These are phyloP conservation scores for Coniochaeta sp. DNA, from an alignment of 2,329 filamentous ascomycete genomes.

Conservation along the genomic window DNA sequence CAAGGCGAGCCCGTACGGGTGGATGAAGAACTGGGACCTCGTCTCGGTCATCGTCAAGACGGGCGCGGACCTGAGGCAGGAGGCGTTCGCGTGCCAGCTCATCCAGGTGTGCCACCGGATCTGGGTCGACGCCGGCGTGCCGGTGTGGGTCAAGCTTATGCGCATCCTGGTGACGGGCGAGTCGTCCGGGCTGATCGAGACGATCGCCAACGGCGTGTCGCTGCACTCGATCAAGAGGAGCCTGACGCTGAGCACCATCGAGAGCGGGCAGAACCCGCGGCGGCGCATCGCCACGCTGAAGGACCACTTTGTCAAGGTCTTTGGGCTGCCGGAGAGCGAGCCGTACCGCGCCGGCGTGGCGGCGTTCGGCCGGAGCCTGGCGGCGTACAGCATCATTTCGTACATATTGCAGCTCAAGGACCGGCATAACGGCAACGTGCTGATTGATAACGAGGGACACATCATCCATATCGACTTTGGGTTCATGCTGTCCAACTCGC, in stretches of 20 bases:
- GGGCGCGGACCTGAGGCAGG: slow-evolving; percentile 72
- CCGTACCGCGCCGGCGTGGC: slow-evolving; percentile 65
- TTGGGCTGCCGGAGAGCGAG: slow-evolving; percentile 62
- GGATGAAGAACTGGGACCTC: slow-evolving; percentile 87
- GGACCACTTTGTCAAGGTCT: slow-evolving; percentile 76
- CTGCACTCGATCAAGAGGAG: slow-evolving; percentile 78
- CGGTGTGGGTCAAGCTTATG: slow-evolving; percentile 88
- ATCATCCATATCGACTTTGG: slow-evolving; percentile 87
- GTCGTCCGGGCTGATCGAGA: slow-evolving; percentile 77
- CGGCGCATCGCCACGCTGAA: slow-evolving; percentile 72
- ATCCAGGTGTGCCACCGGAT: slow-evolving; percentile 77
- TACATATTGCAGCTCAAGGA: slow-evolving; percentile 82
- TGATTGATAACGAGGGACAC: slow-evolving; percentile 79
- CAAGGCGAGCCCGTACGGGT: slow-evolving; percentile 76
- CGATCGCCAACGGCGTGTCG: slow-evolving; percentile 83
- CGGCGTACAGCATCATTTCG: slow-evolving; percentile 78
- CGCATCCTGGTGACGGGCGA: slow-evolving; percentile 80
- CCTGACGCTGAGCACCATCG: slow-evolving; percentile 67
- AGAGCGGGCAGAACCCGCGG: slow-evolving; percentile 63
- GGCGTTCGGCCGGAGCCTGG: slow-evolving; percentile 73
- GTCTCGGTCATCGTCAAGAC: slow-evolving; percentile 86
- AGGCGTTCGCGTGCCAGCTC: slow-evolving; percentile 80
- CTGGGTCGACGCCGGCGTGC: slow-evolving; percentile 65
- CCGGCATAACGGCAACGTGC: slow-evolving; percentile 77
- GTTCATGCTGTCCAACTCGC: slow-evolving; percentile 84